These are phyloP conservation scores for Camellia lanceoleosa DNA, from an alignment of 148 eudicot genomes.

Conservation along the genomic window DNA sequence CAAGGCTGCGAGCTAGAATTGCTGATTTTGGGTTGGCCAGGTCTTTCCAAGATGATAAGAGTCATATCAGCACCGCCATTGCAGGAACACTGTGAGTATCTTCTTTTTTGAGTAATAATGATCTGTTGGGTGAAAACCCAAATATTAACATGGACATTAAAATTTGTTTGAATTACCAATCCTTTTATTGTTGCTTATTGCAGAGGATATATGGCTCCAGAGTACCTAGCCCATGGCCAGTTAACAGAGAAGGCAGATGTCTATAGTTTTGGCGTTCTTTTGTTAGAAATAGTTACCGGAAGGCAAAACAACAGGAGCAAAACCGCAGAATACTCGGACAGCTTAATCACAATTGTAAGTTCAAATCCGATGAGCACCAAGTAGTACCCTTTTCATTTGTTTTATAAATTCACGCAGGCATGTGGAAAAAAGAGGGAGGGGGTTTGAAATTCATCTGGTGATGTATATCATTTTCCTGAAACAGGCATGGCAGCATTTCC, in stretches of 20 bases:
- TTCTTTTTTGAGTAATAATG: not conserved
- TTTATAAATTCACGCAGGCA: no score
- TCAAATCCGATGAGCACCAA: not conserved
- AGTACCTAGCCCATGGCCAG: conserved; percentile 53
- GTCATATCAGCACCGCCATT: conserved; percentile 57
- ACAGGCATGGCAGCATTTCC: conserved; percentile 67
- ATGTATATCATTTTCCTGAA: not conserved
- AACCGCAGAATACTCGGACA: conserved; percentile 31
- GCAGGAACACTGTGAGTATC: conserved; percentile 58
- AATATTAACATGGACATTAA: not conserved
- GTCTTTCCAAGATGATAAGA: conserved; percentile 54
- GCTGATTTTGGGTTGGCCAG: conserved; percentile 67
- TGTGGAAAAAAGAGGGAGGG: no score
- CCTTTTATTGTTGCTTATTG: not conserved
- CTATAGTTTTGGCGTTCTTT: conserved; percentile 57
- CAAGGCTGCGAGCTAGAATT: conserved; percentile 46
- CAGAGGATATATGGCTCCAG: conserved; percentile 74
- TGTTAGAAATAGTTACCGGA: conserved; percentile 54
- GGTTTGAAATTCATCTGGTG: no score
- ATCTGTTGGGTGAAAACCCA: not conserved
- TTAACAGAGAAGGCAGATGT: conserved; percentile 62
- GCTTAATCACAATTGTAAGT: conserved; percentile 42
- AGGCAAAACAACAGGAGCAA: conserved; percentile 40
- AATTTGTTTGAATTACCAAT: not conserved
- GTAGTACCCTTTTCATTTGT: not conserved